Base-by-base conservation (phyloP, 2,329 filamentous ascomycete species). In the Aquanectria penicillioides region DNA sequence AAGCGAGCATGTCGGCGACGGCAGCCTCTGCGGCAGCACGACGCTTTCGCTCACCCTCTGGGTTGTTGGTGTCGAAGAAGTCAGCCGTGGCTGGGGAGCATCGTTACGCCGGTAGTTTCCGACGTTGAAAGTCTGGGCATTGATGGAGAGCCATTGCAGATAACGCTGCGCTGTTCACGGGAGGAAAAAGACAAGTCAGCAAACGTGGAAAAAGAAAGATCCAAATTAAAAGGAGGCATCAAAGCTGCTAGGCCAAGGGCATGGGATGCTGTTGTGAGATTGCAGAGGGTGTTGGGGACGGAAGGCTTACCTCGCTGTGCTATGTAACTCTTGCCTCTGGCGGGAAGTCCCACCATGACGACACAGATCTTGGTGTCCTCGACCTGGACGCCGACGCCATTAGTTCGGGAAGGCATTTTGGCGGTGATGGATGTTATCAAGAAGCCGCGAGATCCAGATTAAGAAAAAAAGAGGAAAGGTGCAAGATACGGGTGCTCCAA, bases 361-460 rank as follows among this genome's bases (percentile, higher is more conserved):
- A 99, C 94, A 77, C 94, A 98, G 81, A 99, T 96, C 77, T 92
- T 92, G 61, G 92, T 94, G 78, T 97, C 93, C 82, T 98, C 94
- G 70, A 91, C 92, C 92, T 97, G 90, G 65, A 94, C 85, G 72
- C 89, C 90, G 70, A 86, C 80, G 67, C 90, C 88, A 75, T 89
- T 89, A 81, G 82, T 80, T 74, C 71, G 79, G 63, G 76, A 77
- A 65, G 80, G 75, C 81, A 83, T 83, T 46, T 63, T 74, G 63
- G 60, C 40, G 29, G 57, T 28, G 48, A 52, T 41, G 55, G 48
- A 56, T 64, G 62, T 47, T 63, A 63, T 52, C 58, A 48, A 62
- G 60, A 38, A 56, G 46, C 34, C 23, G 43, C 57, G 38, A 20
- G 23, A 20, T 6, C 29, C n/a, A 46, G 40, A 53, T 53, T 37